These are phyloP conservation scores for Pichia cephalocereana DNA, from an alignment of 805 yeast species.

Conservation along the genomic window DNA sequence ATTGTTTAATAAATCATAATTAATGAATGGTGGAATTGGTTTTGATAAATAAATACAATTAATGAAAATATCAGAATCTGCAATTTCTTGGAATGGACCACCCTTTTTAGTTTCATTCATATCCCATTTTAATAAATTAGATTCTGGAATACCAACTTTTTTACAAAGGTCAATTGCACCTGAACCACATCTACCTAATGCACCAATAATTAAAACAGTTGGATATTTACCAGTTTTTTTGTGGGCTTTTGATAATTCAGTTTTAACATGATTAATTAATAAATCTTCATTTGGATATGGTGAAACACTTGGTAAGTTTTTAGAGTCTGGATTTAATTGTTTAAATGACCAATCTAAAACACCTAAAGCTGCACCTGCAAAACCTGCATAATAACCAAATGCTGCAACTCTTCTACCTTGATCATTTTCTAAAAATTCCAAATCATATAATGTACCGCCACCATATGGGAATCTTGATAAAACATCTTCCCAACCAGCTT, in stretches of 20 bases:
- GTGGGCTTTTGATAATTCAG: slow-evolving; percentile 46
- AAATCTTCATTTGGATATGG: slow-evolving; percentile 78
- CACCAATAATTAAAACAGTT: slow-evolving; percentile 84
- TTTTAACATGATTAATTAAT: slow-evolving; percentile 63
- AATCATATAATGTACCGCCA: slow-evolving; percentile 81
- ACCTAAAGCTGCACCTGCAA: slow-evolving; percentile 98
- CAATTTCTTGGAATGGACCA: slow-evolving; percentile 94
- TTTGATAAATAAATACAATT: slow-evolving; percentile 92
- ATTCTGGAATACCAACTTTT: slow-evolving; percentile 82
- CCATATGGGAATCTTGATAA: slow-evolving; percentile 85
- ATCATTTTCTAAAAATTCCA: slow-evolving; percentile 90
- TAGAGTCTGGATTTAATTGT: slow-evolving; percentile 56
- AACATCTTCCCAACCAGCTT: slow-evolving; percentile 95
- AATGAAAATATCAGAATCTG: slow-evolving; percentile 78
- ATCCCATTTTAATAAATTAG: slow-evolving; percentile 86
- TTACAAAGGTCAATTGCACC: slow-evolving; percentile 85
- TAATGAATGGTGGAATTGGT: slow-evolving; percentile 90
- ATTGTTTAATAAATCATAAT: slow-evolving; percentile 55
- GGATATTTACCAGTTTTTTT: slow-evolving; percentile 61
- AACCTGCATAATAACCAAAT: slow-evolving; percentile 99
- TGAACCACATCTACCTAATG: slow-evolving; percentile 96
- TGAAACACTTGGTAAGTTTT: slow-evolving; percentile 67
- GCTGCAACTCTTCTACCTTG: slow-evolving; percentile 99
- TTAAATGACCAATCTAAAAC: slow-evolving; percentile 91
- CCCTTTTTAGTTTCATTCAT: slow-evolving; percentile 94